Conservation (phyloP, 208 protist genomes). For the Trypanosoma melophagium region DNA sequence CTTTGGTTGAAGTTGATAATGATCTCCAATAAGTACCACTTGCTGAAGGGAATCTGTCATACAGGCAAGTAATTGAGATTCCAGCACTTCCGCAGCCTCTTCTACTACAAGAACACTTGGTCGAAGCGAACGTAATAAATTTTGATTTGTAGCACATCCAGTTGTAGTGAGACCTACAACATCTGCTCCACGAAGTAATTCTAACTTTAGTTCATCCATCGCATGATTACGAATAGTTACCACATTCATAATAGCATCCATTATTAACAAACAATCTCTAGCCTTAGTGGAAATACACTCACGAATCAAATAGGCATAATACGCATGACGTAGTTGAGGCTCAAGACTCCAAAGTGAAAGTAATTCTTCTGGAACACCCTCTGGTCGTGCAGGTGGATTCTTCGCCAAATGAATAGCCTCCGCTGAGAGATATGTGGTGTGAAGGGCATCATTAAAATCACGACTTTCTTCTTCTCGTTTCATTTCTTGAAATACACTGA, state of each 20-base stretch:
- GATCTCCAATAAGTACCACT: conserved; percentile 91
- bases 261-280: conserved; percentile 67
- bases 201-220: conserved; percentile 75
- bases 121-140: conserved; percentile 77
- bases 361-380: conserved; percentile 63
- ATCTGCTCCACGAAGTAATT: conserved; percentile 76
- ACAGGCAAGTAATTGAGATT: conserved; percentile 90
- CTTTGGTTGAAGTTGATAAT: conserved; percentile 92
- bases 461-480: conserved; percentile 74
- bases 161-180: conserved; percentile 94
- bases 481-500: conserved; percentile 91
- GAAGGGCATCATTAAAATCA: conserved; percentile 69
- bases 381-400: conserved; percentile 50
- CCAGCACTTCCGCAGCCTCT: conserved; percentile 93
- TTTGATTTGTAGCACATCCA: conserved; percentile 89
- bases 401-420: conserved; percentile 67
- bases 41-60: conserved; percentile 91
- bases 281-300: conserved; percentile 73
- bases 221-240: conserved; percentile 81
- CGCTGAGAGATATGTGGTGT: conserved; percentile 67
- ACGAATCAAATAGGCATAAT: conserved; percentile 85
- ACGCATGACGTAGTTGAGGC: conserved; percentile 69
- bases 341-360: conserved; percentile 85
- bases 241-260: conserved; percentile 69
- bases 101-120: conserved; percentile 92